Evolutionary conservation across 1,284 basidiomycete genomes (phyloP).

Genomic region (Sphaerobolus stellatus): DNA sequence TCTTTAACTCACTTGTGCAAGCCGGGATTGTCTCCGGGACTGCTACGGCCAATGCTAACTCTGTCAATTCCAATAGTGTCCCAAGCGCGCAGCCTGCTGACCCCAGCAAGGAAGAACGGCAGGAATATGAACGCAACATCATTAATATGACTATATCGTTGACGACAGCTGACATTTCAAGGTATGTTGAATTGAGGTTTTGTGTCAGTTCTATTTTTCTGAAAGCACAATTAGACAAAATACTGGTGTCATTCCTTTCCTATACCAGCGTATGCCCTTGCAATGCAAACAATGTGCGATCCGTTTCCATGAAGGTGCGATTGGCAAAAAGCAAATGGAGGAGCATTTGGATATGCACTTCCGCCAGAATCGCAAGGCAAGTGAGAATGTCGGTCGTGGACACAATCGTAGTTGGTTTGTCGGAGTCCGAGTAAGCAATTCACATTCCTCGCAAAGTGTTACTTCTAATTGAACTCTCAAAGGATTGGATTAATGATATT

Average conservation of each 20-base stretch:
- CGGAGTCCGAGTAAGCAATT: constrained; percentile 71
- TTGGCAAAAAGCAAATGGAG: constrained; percentile 79
- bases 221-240: constrained; percentile 48
- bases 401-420: constrained; percentile 93
- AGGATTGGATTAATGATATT: constrained; percentile 86
- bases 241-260: constrained; percentile 58
- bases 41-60: constrained; percentile 45
- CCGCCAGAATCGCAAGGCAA: constrained; percentile 87
- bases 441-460: background rate
- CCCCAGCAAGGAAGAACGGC: constrained; percentile 7
- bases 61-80: constrained; percentile 40
- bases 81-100: background rate
- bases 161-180: constrained; percentile 69
- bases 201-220: constrained; percentile 8
- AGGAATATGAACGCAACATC: constrained; percentile 70
- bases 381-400: constrained; percentile 81
- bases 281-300: constrained; percentile 95
- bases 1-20: constrained; percentile 67
- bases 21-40: constrained; percentile 67
- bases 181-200: constrained; percentile 44
- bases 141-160: constrained; percentile 69
- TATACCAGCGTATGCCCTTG: constrained; percentile 73
- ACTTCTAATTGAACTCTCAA: constrained; percentile 2
- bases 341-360: constrained; percentile 98
- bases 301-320: constrained; percentile 73